Evolutionary conservation across 2,329 filamentous ascomycete genomes (phyloP), one percentile per base, ranked within the genome.

Genomic region (Tetracladium maxilliforme): DNA sequence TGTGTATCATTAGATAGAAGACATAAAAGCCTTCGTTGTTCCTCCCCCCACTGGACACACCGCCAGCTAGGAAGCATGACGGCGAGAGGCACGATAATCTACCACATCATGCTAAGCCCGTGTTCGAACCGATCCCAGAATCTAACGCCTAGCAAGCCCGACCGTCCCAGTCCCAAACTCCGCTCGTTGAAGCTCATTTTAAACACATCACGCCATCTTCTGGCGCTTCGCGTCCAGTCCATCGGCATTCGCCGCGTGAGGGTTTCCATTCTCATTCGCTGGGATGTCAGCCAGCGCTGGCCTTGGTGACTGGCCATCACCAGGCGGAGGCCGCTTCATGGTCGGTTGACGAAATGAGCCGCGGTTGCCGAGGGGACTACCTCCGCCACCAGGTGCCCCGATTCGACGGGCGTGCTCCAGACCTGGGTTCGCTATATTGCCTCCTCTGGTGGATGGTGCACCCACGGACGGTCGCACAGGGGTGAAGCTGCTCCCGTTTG

Each of bases 311-410:
- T 8, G 6, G 20, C 16, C 25, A 25, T 38, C 36, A 16, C 35
- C 30, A 5, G 38, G 33, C 21, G 43, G 38, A 26, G 45, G 47
- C 26, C 13, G 16, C 10, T 17, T 70, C 50, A 72, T 65, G 1
- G 66, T 70, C 2, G 62, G 63, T 8, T 68, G 68, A 10, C 59
- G 59, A 34, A 72, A 76, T 34, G 60, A 58, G n/a, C 54, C 52
- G 16, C 69, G 51, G 36, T 74, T 75, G 7, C 52, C 58, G 21
- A 71, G 51, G 8, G 69, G 68, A 41, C 66, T 73, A n/a, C 52
- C 55, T 1, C 52, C 44, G 10, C 49, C 58, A 7, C 55, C 56
- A 1, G 70, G 70, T 0, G 61, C 68, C 1, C 70, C 70, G 28
- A 76, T 73, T 25, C 65, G 60, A 18, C 70, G 56, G 6, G 60